Evolutionary conservation across 768 basidiomycete species (phyloP).

Genomic region (Podaxis pistillaris): DNA sequence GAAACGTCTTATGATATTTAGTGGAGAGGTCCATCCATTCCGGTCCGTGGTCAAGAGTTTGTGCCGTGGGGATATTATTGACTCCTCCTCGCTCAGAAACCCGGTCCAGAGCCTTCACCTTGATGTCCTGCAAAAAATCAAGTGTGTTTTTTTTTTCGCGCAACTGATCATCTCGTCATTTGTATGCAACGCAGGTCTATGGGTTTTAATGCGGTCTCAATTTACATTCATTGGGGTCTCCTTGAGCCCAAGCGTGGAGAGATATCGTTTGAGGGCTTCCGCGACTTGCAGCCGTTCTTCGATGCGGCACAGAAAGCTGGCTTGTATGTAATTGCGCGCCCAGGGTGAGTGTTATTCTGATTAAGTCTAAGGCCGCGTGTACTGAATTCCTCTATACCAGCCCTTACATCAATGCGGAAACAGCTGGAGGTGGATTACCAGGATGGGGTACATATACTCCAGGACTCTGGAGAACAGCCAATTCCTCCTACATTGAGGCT

Average conservation of each 20-base stretch:
- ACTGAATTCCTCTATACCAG: slow-evolving; percentile 19
- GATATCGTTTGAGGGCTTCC: slow-evolving; percentile 52
- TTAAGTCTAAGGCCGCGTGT: neutral
- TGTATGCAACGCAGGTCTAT: slow-evolving; percentile 27
- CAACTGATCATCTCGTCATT: neutral
- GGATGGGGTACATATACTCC: slow-evolving; percentile 54
- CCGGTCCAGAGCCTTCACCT: slow-evolving; percentile 42
- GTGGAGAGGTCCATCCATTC: slow-evolving; percentile 44
- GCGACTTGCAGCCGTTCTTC: slow-evolving; percentile 53
- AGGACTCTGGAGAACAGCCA: slow-evolving; percentile 44
- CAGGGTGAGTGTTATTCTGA: slow-evolving; percentile 31
- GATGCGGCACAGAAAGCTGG: slow-evolving; percentile 54
- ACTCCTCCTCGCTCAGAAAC: neutral
- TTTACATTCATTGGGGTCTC: slow-evolving; percentile 45
- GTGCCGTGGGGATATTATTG: slow-evolving; percentile 12
- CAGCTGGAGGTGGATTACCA: slow-evolving; percentile 53
- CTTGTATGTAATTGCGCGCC: slow-evolving; percentile 54
- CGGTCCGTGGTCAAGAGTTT: slow-evolving; percentile 24
- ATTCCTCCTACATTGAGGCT: slow-evolving; percentile 41
- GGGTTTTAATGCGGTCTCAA: slow-evolving; percentile 44
- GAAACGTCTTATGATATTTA: slow-evolving; percentile 38
- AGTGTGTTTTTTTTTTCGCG: slow-evolving; percentile 23
- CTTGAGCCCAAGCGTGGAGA: slow-evolving; percentile 45
- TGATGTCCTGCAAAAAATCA: slow-evolving; percentile 44
- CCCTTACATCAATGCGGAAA: slow-evolving; percentile 48